These are phyloP conservation scores for Pachysandra terminalis DNA, from an alignment of 164 flowering plant genomes.

Conservation along the genomic window DNA sequence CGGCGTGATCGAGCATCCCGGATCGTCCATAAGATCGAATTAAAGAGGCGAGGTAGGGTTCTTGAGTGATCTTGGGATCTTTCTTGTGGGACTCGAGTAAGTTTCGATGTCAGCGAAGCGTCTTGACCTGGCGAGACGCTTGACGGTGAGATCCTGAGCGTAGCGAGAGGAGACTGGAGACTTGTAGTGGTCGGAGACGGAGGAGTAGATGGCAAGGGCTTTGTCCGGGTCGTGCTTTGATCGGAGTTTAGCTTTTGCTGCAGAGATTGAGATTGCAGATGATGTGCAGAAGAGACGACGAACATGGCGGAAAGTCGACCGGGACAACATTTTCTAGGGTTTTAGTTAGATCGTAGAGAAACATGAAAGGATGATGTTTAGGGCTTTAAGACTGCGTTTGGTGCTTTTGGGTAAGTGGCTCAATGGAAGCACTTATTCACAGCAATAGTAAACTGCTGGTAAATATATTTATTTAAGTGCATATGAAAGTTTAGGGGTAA, in stretches of 20 bases:
- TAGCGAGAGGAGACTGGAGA: slow-evolving; percentile 49
- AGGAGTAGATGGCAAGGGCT: slow-evolving; percentile 57
- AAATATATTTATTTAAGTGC: too few relatives aligned
- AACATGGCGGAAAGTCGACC: slow-evolving; percentile 25
- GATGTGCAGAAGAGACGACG: slow-evolving; percentile 30
- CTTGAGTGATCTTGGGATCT: slow-evolving; percentile 56
- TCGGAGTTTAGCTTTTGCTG: slow-evolving; percentile 42
- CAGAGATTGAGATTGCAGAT: slow-evolving; percentile 41
- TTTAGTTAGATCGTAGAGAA: too few relatives aligned
- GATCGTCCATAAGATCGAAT: slow-evolving; percentile 71
- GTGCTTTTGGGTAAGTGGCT: too few relatives aligned
- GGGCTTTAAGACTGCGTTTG: too few relatives aligned
- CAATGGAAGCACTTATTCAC: too few relatives aligned
- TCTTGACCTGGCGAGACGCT: slow-evolving; percentile 60
- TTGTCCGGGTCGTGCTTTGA: slow-evolving; percentile 57
- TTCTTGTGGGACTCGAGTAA: slow-evolving; percentile 62
- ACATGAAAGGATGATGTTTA: too few relatives aligned
- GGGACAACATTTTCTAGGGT: slow-evolving; percentile 32
- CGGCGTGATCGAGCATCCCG: slow-evolving; percentile 78
- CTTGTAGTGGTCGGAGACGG: slow-evolving; percentile 33
- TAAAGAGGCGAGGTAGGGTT: slow-evolving; percentile 49
- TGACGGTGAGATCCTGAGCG: slow-evolving; percentile 56
- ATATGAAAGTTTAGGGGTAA: too few relatives aligned
- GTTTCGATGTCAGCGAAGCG: slow-evolving; percentile 70
- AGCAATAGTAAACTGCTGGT: too few relatives aligned